phyloP scores from a whole-genome alignment of 441 rosid genomes.

The Mallotus japonicus region DNA sequence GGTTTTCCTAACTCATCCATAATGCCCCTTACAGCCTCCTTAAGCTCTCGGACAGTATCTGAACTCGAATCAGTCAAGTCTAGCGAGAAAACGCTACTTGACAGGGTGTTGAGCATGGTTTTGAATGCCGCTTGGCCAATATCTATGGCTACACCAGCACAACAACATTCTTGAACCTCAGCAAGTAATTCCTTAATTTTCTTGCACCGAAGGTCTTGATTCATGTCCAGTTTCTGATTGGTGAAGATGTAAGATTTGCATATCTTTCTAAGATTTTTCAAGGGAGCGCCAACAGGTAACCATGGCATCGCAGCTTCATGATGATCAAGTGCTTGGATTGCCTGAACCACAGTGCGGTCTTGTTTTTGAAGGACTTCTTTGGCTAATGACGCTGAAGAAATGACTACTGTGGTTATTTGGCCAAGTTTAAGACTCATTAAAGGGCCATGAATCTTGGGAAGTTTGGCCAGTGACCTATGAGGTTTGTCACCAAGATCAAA shows the following conservation, averaged over 20 bases:
- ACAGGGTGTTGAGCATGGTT: conserved; percentile 7
- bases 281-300: conserved; percentile 16
- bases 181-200: conserved; percentile 16
- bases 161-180: conserved; percentile 13
- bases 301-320: conserved; percentile 11
- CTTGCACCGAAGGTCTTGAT: conserved; percentile 16
- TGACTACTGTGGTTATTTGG: conserved; percentile 20
- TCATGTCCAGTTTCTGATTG: conserved; percentile 19
- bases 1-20: conserved; percentile 24
- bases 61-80: conserved; percentile 17
- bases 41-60: conserved; percentile 2
- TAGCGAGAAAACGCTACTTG: conserved; percentile 15
- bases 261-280: conserved; percentile 25
- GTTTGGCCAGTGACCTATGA: conserved; percentile 27
- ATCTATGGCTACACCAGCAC: neutral
- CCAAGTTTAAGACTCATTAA: conserved; percentile 27
- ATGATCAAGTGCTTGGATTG: conserved; percentile 10
- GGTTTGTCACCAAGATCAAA: conserved; percentile 22
- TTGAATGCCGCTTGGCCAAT: conserved; percentile 20
- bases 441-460: conserved; percentile 26
- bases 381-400: conserved; percentile 22
- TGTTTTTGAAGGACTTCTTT: conserved; percentile 28
- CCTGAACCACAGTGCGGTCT: conserved; percentile 15
- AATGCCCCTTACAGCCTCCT: conserved; percentile 13
- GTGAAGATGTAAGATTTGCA: conserved; percentile 23